Evolutionary conservation across 768 basidiomycete genomes (phyloP), one percentile per base, ranked within the genome.

Genomic region (Lactarius hatsudake): DNA sequence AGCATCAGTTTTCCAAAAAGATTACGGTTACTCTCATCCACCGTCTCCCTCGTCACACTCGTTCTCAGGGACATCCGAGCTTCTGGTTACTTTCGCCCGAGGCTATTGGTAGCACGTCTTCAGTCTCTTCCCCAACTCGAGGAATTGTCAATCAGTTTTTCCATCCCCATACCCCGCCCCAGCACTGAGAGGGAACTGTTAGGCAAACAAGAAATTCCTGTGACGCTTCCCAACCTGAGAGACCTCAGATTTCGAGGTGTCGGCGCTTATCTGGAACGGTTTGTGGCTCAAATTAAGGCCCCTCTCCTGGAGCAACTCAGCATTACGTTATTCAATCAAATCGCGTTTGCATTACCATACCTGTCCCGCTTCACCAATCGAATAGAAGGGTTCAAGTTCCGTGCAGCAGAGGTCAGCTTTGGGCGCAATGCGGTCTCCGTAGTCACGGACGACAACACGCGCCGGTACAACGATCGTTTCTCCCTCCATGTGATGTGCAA

Each of bases 121-220:
- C 28, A 5, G 17, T 45, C 32, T 23, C 30, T 64, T 20, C 48
- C 36, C 26, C 58, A 53, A 3, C 64, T 64, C 5, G 57, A 53
- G 20, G 58, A 59, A 38, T 17, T 65, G 6, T 26, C 59, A 6
- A 60, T 65, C 28, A 38, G 51, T 34, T 65, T 57, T 20, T 65
- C 64, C 17, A 10, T 13, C 32, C 59, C 64, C 1, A 4, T 54
- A 13, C 59, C 64, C 7, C 40, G 48, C 15, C 48, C 48, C 23
- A 26, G 13, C 23, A 2, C 48, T 6, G 48, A 51, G 23, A 13
- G 23, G 2, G 48, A 51, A 15, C 2, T 51, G 2, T 26, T 51
- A 51, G 23, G 13, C 15, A 23, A 15, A 15, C 48, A 6, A 26
- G 23, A 12, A 51, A 51, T 23, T 15, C 48, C 5, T 5, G 48